A percentile compares a stretch with the other conserved stretches of the same genome.
phyloP scores from a whole-genome alignment of 2,329 filamentous ascomycete genomes.

The Fusarium veterinarium region DNA sequence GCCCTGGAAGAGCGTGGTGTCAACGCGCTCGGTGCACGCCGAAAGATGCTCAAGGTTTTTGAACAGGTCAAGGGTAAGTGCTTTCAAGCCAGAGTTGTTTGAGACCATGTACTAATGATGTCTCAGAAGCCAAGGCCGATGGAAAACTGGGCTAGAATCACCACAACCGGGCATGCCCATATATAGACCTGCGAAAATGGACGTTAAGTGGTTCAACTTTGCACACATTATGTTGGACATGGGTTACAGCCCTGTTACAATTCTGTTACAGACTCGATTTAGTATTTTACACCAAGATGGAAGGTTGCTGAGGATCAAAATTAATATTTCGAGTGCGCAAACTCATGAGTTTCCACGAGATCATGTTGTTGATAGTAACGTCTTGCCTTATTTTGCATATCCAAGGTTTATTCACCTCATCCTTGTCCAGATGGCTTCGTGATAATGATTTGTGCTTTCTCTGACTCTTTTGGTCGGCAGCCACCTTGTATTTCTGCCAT shows the following conservation, averaged over 20 bases:
- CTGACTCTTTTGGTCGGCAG: neutral
- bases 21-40: constrained; percentile 90
- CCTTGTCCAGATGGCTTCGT: neutral
- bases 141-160: constrained; percentile 70
- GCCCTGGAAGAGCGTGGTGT: constrained; percentile 93
- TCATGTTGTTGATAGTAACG: constrained; percentile 31
- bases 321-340: constrained; percentile 23
- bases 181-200: constrained; percentile 14
- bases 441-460: neutral
- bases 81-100: neutral
- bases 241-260: constrained; percentile 14
- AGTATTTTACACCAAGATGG: neutral
- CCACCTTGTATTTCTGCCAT: neutral
- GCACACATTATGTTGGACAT: constrained; percentile 5
- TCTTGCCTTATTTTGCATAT: constrained; percentile 12
- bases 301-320: constrained; percentile 15
- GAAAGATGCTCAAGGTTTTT: constrained; percentile 99
- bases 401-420: neutral
- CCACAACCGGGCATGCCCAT: constrained; percentile 19
- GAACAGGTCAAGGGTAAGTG: constrained; percentile 86
- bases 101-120: constrained; percentile 31
- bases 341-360: constrained; percentile 14
- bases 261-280: constrained; percentile 6
- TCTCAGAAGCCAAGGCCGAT: constrained; percentile 75
- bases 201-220: constrained; percentile 5